Base-by-base conservation (phyloP, 163 green algal genomes). In the Scenedesmus sp. region DNA sequence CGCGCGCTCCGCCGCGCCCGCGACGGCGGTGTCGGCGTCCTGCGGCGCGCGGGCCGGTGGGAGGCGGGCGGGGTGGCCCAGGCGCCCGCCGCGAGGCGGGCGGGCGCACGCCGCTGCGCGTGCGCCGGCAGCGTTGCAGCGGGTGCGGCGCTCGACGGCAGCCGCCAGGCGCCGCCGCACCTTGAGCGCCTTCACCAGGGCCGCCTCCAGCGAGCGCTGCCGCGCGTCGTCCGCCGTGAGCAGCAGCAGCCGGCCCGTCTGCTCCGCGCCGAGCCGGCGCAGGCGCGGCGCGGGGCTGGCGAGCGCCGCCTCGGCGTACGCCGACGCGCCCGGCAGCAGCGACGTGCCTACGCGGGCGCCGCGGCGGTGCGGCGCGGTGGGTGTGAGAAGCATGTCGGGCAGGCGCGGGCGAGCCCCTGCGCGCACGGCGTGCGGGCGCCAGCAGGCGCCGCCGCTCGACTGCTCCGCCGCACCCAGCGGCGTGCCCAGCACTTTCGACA, bases 1-100 rank as follows among this genome's bases (percentile, higher is more conserved):
- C 5, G 34, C 51, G 13, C 51, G 50, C 34, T 76, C 67, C 54
- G 67, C 67, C 6, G 45, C 48, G 24, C 18, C 29, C 36, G 67
- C 67, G n/a, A 76, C 67, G 42, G 50, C 67, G 15, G 48, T 64
- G 11, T 76, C 67, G 31, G 4, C 51, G 33, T 76, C 67, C 67
- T 63, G 48, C 42, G 48, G 39, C 39, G 39, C 39, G 39, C 39
- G 7, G n/a, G n/a, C n/a, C n/a, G n/a, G n/a, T n/a, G n/a, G n/a
- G n/a, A n/a, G n/a, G n/a, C n/a, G n/a, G n/a, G n/a, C n/a, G n/a
- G n/a, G n/a, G n/a, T n/a, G n/a, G n/a, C n/a, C n/a, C n/a, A 47
- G 1, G 14, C 1, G 51, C 51, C 1, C 51, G 33, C 24, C 24
- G 33, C 2, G 33, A 18, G 22, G 5, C 51, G 29, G n/a, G 10